Evolutionary conservation across 441 rosid species (phyloP).

Genomic region (Aleurites moluccanus): DNA sequence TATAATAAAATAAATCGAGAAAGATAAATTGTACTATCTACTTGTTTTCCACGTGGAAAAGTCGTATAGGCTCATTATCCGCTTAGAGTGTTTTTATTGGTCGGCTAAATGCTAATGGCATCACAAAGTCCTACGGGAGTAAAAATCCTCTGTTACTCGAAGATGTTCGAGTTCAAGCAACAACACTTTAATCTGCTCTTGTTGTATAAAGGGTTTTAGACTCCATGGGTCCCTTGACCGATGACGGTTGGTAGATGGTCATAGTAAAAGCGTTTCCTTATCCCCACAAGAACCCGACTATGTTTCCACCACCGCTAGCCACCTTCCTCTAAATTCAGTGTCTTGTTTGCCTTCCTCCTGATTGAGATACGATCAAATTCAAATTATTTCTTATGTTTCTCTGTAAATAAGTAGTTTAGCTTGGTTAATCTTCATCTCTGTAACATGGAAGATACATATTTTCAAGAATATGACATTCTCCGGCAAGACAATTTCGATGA

Average conservation of each 20-base stretch:
- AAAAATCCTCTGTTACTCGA: neutral
- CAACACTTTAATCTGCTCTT: neutral
- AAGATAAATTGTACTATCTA: neutral
- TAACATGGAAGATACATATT: slow-evolving; percentile 20
- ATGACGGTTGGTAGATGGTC: slow-evolving; percentile 3
- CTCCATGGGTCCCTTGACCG: neutral
- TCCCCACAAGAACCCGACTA: neutral
- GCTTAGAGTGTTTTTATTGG: slow-evolving; percentile 10
- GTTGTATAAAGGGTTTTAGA: neutral
- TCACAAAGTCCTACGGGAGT: neutral
- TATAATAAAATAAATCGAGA: neutral
- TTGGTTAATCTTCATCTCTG: neutral
- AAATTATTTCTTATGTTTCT: neutral
- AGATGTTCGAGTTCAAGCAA: neutral
- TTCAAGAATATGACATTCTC: slow-evolving; percentile 22
- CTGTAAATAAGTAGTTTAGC: neutral
- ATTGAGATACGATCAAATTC: neutral
- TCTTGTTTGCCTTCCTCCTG: neutral
- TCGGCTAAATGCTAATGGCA: slow-evolving; percentile 16
- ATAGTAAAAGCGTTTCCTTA: slow-evolving; percentile 11
- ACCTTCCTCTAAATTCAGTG: neutral
- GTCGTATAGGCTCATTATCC: neutral
- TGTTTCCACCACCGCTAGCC: neutral
- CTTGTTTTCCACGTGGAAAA: neutral
- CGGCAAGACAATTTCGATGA: slow-evolving; percentile 10